These are phyloP conservation scores for Trichoderma citrinoviride DNA, from an alignment of 2,329 filamentous ascomycete genomes.

Conservation along the genomic window DNA sequence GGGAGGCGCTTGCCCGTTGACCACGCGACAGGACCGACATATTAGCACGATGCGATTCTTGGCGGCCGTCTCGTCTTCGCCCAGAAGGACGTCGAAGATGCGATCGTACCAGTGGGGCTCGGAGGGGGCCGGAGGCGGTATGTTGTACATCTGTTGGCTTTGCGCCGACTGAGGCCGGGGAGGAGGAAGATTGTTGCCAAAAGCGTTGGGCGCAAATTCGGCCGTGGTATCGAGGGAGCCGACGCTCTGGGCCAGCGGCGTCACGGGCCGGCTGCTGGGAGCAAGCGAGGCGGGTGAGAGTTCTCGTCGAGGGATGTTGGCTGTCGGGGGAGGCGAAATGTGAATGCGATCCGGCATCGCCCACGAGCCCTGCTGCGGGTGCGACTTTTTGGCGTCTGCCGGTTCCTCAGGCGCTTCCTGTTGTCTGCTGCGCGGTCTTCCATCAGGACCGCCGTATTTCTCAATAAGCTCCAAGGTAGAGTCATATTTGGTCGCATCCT, in stretches of 20 bases:
- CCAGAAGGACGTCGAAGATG: slow-evolving; percentile 84
- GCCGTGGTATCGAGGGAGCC: slow-evolving; percentile 45
- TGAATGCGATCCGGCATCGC: slow-evolving; percentile 41
- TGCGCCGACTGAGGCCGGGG: slow-evolving; percentile 30
- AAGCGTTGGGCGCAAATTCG: slow-evolving; percentile 73
- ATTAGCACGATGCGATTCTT: slow-evolving; percentile 90
- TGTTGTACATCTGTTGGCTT: slow-evolving; percentile 1
- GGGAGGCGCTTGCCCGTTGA: slow-evolving; percentile 94
- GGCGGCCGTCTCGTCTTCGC: slow-evolving; percentile 88
- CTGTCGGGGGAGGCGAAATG: slow-evolving; percentile 59
- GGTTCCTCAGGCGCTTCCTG: slow-evolving; percentile 33
- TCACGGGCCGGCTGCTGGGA: slow-evolving; percentile 6
- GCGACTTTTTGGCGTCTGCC: slow-evolving; percentile 18
- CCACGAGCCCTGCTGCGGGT: slow-evolving; percentile 15
- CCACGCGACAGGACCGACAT: slow-evolving; percentile 75
- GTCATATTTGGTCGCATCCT: slow-evolving; percentile 93
- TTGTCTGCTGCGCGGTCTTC: slow-evolving; percentile 28
- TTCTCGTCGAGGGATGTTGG: slow-evolving; percentile 52
- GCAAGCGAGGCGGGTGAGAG: slow-evolving; percentile 26
- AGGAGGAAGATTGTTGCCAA: slow-evolving; percentile 18
- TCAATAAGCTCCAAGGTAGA: slow-evolving; percentile 89
- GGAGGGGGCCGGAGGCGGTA: slow-evolving; percentile 23
- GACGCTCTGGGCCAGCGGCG: slow-evolving; percentile 26
- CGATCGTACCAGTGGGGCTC: slow-evolving; percentile 87
- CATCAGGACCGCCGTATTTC: slow-evolving; percentile 78